Conservation (phyloP, 1,284 basidiomycete genomes). For the Malassezia pachydermatis region DNA sequence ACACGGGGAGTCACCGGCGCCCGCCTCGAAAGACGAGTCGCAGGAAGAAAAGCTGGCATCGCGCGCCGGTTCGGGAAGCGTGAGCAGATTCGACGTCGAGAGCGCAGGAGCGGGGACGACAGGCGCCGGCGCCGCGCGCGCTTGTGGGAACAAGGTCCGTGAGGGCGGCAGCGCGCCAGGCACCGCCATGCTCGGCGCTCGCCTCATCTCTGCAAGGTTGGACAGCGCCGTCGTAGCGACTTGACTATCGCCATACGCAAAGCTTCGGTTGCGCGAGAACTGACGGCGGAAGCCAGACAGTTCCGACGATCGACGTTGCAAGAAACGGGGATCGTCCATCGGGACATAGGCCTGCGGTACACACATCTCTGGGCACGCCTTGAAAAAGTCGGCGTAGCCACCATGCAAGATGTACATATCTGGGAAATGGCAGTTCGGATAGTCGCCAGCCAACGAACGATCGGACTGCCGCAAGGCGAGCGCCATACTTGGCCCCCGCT, state of each 20-base stretch:
- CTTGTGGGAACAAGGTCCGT: neutral
- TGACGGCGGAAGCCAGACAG: conserved; percentile 77
- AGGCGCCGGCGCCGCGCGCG: neutral
- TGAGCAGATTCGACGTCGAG: neutral
- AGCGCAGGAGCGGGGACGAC: neutral
- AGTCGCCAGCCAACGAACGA: conserved; percentile 70
- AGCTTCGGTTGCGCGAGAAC: conserved; percentile 49
- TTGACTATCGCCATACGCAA: conserved; percentile 34
- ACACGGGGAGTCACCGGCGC: conserved; percentile 32
- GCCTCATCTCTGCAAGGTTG: conserved; percentile 1
- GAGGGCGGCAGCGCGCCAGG: no score
- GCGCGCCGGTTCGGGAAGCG: conserved; percentile 1
- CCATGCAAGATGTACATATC: conserved; percentile 95
- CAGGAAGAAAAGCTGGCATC: conserved; percentile 37
- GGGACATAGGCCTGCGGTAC: conserved; percentile 71
- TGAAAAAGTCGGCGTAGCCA: conserved; percentile 81
- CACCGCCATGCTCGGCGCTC: conserved; percentile 2
- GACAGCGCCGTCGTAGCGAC: neutral
- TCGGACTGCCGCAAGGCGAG: conserved; percentile 84
- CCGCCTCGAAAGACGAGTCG: conserved; percentile 40
- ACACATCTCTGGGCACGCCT: conserved; percentile 60
- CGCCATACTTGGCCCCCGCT: conserved; percentile 92
- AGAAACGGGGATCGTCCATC: conserved; percentile 86
- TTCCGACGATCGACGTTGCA: conserved; percentile 67
- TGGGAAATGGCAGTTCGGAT: conserved; percentile 87